Conservation (phyloP, 2,329 filamentous ascomycete species). For the Botrytis squamosa region DNA sequence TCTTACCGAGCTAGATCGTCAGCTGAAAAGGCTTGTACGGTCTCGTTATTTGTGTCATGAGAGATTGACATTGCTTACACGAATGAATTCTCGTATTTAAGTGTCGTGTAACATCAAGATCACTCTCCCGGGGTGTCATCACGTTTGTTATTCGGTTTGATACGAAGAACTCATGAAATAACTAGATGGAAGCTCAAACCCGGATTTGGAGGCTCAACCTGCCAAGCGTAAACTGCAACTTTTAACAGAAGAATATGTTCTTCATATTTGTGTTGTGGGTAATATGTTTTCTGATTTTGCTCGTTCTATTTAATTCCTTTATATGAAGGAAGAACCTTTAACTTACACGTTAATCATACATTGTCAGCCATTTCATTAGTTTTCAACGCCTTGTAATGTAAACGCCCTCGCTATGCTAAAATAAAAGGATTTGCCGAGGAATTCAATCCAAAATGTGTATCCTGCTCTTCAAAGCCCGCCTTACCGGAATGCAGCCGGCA, state of each 20-base stretch:
- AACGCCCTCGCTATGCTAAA: conserved; percentile 11
- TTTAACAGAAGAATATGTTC: no score
- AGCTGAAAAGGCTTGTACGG: conserved; percentile 10
- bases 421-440: conserved; percentile 7
- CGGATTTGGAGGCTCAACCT: background rate
- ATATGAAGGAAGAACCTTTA: background rate
- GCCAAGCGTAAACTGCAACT: background rate
- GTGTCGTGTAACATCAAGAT: background rate
- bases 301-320: background rate
- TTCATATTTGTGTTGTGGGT: background rate
- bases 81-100: conserved; percentile 7
- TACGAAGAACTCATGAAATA: background rate
- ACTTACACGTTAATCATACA: conserved; percentile 18
- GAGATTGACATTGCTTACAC: conserved; percentile 1
- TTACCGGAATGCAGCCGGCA: background rate
- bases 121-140: background rate
- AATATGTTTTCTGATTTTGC: background rate
- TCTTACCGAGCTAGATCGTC: background rate
- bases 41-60: background rate
- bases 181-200: background rate
- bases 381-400: conserved; percentile 13
- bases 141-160: background rate
- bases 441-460: background rate
- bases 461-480: background rate
- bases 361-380: conserved; percentile 4